These are phyloP conservation scores for Papilionanthe hybrid DNA, from an alignment of 116 monocot genomes.

Conservation along the genomic window DNA sequence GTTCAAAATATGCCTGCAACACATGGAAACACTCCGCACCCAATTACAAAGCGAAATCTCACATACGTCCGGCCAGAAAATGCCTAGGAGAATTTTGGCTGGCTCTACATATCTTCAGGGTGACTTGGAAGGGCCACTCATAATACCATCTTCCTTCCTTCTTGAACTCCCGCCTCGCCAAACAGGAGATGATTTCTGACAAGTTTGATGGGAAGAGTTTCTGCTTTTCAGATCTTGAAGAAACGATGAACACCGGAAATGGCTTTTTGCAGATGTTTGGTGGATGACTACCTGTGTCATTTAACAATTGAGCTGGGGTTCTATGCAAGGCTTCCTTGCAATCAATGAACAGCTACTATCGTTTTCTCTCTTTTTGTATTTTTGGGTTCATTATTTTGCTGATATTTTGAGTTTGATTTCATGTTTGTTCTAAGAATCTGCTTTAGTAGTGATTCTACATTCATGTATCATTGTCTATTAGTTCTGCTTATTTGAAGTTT, in stretches of 20 bases:
- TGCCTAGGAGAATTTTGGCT: neutral
- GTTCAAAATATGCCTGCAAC: neutral
- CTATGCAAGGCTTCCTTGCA: neutral
- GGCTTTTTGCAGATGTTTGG: neutral
- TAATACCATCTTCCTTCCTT: neutral
- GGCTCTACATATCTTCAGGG: too few relatives aligned
- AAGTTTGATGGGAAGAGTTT: neutral
- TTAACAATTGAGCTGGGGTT: neutral
- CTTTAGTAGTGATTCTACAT: neutral
- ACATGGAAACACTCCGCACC: conserved; percentile 2
- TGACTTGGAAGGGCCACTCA: neutral
- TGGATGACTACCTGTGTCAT: neutral
- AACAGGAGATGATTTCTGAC: neutral
- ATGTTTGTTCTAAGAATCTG: neutral
- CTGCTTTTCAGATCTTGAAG: neutral
- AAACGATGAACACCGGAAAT: neutral
- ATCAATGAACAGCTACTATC: neutral
- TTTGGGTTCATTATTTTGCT: too few relatives aligned
- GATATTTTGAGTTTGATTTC: too few relatives aligned
- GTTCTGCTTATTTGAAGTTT: neutral
- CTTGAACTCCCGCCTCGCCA: neutral
- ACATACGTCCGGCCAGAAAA: conserved; percentile 40
- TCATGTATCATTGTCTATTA: neutral
- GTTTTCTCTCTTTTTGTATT: neutral
- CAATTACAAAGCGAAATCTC: conserved; percentile 26